Base-by-base conservation (phyloP, 2,329 filamentous ascomycete species). In the Paramyrothecium roridum region DNA sequence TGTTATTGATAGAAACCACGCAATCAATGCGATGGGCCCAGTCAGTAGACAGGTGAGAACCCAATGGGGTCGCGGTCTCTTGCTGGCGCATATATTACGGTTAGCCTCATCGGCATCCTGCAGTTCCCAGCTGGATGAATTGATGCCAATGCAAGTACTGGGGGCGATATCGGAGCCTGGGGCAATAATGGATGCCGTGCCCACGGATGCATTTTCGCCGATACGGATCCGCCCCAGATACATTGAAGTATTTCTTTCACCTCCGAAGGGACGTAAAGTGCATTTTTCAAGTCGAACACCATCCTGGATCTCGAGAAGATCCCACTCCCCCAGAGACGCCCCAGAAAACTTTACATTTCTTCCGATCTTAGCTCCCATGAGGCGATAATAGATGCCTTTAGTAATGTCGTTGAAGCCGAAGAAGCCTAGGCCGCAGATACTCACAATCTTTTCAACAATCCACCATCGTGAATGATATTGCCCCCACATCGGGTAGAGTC, bases 401-500 rank as follows among this genome's bases (percentile, higher is more conserved):
- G 73, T 74, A 34, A 59, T 68, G 49, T 79, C 73, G 48, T 69
- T 72, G 51, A 67, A 57, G 21, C 63, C 65, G 57, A 81, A 82
- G 33, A 77, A 55, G 1, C 80, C 80, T 55, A 71, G 73, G 17
- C 80, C 81, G 54, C 73, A 74, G 13, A 83, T 67, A 37, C 73
- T 71, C 3, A 80, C 69, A 20, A 76, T 75, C 67, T 84, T 84
- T 62, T 84, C 76, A 1, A 77, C 76, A 54, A 84, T 60, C 82
- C 82, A 85, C 82, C 82, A 85, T 10, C 80, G 73, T 0, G 79
- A 83, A 63, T 84, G 81, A 61, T 84, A 84, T 1, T 64, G 57
- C 2, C 80, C 80, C 82, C 82, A 85, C 81, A 85, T 85, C 2
- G 82, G 81, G 60, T 80, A 83, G 2, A 82, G 63, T 1, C 82